Evolutionary conservation across 73 alveolate genomes (phyloP), one percentile per base, ranked within the genome.

Genomic region (Paramecium tetraurelia): DNA sequence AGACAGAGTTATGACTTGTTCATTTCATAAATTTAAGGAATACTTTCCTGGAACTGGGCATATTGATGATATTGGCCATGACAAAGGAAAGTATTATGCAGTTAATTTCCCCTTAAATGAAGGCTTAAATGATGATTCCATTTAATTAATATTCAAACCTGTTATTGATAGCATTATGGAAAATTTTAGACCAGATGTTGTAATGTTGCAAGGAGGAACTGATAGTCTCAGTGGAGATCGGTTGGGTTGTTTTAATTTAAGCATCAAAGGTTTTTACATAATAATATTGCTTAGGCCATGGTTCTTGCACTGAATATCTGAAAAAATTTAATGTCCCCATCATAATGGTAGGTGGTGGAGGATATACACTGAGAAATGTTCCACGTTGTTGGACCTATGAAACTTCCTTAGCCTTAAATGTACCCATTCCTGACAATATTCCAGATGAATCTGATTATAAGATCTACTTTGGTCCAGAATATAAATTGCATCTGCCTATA

Each of bases 21-120:
- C 99, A 1, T 97, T 98, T 93, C 99, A 98, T 93, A 98, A 98
- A 94, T 98, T 93, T 93, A 99, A 99, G 27, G 99, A 98, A 83
- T 98, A 96, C 96, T 98, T 98, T 96, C 99, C 99, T 12, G 99
- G 99, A 38, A 98, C 99, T 8, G 99, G 99, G 1, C 97, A 96
- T 59, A 86, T 98, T 2, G 96, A 96, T 92, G 99, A 98, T 92
- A 93, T 96, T 40, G 99, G 99, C 36, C 97, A 96, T 77, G 99
- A 97, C 31, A 87, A 93, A 63, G 99, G 99, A 31, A 97, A 98
- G 87, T 94, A 96, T 88, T 97, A 98, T 95, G 96, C 99, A 24
- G 99, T 98, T 29, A 98, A 98, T 93, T 95, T 97, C 92, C 99
- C 99, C 3, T 94, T 98, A 59, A 86, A 92, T 84, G 99, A 97